A percentile compares a stretch with the other conserved stretches of the same genome.
Conservation (phyloP, 306 rosid species). For the Purshia tridentata region DNA sequence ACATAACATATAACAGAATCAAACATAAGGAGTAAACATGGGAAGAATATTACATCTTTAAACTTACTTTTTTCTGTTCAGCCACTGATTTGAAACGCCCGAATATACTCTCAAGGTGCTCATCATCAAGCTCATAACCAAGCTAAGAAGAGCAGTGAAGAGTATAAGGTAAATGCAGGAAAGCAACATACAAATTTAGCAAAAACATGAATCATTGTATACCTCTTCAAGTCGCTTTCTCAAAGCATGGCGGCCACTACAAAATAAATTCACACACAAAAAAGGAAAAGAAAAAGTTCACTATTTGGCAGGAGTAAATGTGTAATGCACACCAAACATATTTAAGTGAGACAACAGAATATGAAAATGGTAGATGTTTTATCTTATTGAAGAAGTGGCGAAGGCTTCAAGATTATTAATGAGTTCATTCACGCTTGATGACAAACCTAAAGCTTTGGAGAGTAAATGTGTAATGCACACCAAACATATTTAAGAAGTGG, state of each 20-base stretch:
- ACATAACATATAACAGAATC: not conserved
- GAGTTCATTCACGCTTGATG: not conserved
- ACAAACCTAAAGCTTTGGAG: too few species aligned
- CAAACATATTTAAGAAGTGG: too few species aligned
- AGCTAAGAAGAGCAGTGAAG: constrained; percentile 43
- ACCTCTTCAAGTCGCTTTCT: constrained; percentile 79
- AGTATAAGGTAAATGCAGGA: not conserved
- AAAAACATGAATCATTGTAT: constrained; percentile 29
- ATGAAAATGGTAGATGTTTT: not conserved
- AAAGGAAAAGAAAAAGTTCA: not conserved
- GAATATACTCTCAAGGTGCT: constrained; percentile 60
- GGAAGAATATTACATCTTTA: constrained; percentile 16
- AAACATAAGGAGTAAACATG: not conserved
- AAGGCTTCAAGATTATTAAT: not conserved
- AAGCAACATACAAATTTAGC: constrained; percentile 6
- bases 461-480: too few species aligned
- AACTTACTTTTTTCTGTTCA: constrained; percentile 75
- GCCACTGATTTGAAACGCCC: constrained; percentile 90
- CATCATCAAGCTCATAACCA: constrained; percentile 74
- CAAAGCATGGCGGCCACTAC: constrained; percentile 97
- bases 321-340: not conserved
- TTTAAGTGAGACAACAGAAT: not conserved
- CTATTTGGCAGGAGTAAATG: constrained; percentile 4
- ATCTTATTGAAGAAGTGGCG: not conserved
- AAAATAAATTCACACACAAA: constrained; percentile 18